Conservation (phyloP, 306 rosid species). For the Fragaria ananassa region DNA sequence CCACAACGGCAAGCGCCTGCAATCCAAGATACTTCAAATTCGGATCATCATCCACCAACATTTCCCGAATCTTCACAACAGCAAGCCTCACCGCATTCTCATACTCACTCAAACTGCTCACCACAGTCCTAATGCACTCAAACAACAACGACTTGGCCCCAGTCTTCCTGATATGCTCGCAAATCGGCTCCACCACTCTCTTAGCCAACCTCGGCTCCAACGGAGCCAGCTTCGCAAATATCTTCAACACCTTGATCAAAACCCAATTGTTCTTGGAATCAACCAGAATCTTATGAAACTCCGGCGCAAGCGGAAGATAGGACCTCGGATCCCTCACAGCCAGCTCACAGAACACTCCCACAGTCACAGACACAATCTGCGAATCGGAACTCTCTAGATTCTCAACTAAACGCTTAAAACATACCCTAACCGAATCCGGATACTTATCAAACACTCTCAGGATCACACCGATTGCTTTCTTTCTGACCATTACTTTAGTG, state of each 20-base stretch:
- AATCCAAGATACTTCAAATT: conserved; percentile 87
- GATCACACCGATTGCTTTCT: conserved; percentile 67
- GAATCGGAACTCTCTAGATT: conserved; percentile 67
- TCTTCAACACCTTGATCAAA: conserved; percentile 72
- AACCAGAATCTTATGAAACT: conserved; percentile 66
- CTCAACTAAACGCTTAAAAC: conserved; percentile 89
- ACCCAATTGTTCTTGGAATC: conserved; percentile 91
- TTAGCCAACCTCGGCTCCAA: conserved; percentile 75
- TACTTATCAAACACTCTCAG: conserved; percentile 72
- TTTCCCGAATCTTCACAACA: conserved; percentile 55
- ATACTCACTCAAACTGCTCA: conserved; percentile 56
- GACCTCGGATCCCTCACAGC: conserved; percentile 62
- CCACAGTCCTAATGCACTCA: conserved; percentile 83
- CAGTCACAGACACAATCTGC: conserved; percentile 51
- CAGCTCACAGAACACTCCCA: conserved; percentile 88
- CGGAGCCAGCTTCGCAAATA: conserved; percentile 69
- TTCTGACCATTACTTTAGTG: conserved; percentile 54
- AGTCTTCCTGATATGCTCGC: conserved; percentile 63
- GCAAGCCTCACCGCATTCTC: conserved; percentile 77
- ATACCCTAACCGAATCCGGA: conserved; percentile 82
- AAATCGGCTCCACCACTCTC: conserved; percentile 73
- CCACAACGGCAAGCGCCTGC: conserved; percentile 63
- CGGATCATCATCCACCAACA: conserved; percentile 73
- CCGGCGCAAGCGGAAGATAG: conserved; percentile 84
- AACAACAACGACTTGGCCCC: conserved; percentile 73